Base-by-base conservation (phyloP, 805 yeast species). In the Candida tallmaniae region DNA sequence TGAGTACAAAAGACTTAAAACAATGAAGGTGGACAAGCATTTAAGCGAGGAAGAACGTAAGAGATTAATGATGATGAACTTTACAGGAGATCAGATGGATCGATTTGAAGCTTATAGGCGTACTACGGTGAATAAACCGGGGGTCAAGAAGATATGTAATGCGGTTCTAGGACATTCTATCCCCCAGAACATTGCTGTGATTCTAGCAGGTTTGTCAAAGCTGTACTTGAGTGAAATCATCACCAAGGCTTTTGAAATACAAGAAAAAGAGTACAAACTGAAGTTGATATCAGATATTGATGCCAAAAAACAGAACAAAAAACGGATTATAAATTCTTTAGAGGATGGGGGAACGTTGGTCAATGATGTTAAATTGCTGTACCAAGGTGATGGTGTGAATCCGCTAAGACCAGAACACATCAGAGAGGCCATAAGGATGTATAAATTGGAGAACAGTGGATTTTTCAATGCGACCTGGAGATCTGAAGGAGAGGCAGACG, bases 151-250 rank as follows among this genome's bases (percentile, higher is more conserved):
- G 53, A 64, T 88, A 16, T 89, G 94, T 9, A 80, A 82, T 46
- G 74, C 83, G 18, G 82, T 83, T 0, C 64, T 86, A 31, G 88
- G 87, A 27, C 95, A 88, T 53, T 77, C 80, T 29, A 78, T 88
- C 8, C 80, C 90, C 2, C 84, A 75, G 38, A 83, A 83, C 41
- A 80, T 87, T 15, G 83, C 95, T 0, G 79, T 85, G 34, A 80
- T 87, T 6, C 58, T 89, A 30, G 84, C 90, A 5, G 96, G 96
- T 55, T 73, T 87, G 36, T 83, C 95, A 2, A 89, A 89, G 53
- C 83, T 86, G 47, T 80, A 85, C 53, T 73, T 88, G n/a, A 95
- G 96, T 9, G 97, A 89, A 47, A 73, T 89, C 12, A 82, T 89
- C 9, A 94, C 89, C 42, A 69, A 76, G 48, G 95, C 96, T 0